Evolutionary conservation across 2,329 filamentous ascomycete genomes (phyloP), one percentile per base, ranked within the genome.

Genomic region (Saccharata proteae): DNA sequence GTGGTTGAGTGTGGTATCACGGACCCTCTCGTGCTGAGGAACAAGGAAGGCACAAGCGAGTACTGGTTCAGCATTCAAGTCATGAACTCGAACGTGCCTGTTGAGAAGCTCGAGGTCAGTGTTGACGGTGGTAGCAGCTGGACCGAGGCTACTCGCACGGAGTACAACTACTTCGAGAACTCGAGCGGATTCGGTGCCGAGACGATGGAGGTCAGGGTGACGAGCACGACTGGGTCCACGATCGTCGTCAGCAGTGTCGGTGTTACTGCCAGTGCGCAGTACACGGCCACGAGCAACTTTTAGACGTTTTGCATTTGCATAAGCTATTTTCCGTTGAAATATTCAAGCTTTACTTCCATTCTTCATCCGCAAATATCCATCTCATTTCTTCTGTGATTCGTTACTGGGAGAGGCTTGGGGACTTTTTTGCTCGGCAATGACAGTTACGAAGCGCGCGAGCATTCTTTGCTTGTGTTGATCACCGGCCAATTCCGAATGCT

Each of bases 311-410:
- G n/a, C n/a, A n/a, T n/a, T n/a, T n/a, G n/a, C n/a, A n/a, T 33
- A 38, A 30, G 32, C 36, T 64, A 64, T 69, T 69, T 74, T 76
- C 73, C 67, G 62, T 62, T 69, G 80, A 71, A 74, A 83, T 83
- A 78, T 78, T 81, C 68, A 80, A 80, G 77, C 81, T 77, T 78
- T 83, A 64, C 64, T 75, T 71, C 52, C 34, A n/a, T n/a, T n/a
- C n/a, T n/a, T n/a, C n/a, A n/a, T n/a, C n/a, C n/a, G n/a, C n/a
- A n/a, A n/a, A n/a, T n/a, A n/a, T n/a, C n/a, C n/a, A n/a, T n/a
- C n/a, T n/a, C n/a, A n/a, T n/a, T n/a, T n/a, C n/a, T n/a, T n/a
- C n/a, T n/a, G n/a, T n/a, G n/a, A n/a, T n/a, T n/a, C n/a, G n/a
- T n/a, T n/a, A n/a, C n/a, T n/a, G n/a, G n/a, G n/a, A n/a, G n/a